phyloP scores from a whole-genome alignment of 208 protist species.

The Leishmania tropica region DNA sequence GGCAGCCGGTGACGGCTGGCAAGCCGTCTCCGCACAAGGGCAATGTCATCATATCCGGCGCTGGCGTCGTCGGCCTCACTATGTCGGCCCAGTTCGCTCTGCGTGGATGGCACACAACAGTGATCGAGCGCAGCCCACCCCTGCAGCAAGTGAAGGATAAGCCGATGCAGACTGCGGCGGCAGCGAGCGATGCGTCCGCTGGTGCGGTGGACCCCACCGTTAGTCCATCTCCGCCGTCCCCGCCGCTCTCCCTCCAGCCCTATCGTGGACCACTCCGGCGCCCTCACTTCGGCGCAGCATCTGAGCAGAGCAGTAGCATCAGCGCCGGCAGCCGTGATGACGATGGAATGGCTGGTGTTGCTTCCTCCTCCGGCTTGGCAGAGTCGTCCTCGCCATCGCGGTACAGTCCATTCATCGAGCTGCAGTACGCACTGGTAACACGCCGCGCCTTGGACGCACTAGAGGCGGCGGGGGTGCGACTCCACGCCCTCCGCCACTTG shows the following conservation, averaged over 20 bases:
- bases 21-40: conserved; percentile 83
- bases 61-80: conserved; percentile 81
- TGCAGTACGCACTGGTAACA: conserved; percentile 82
- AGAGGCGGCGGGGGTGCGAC: conserved; percentile 67
- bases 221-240: neutral
- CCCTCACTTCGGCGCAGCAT: conserved; percentile 23
- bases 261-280: conserved; percentile 27
- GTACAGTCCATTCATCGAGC: conserved; percentile 50
- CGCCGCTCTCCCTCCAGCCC: neutral
- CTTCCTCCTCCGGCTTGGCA: neutral
- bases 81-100: conserved; percentile 69
- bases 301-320: neutral
- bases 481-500: conserved; percentile 42
- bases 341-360: neutral
- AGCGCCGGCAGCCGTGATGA: neutral
- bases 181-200: neutral
- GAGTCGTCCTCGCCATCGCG: conserved; percentile 5
- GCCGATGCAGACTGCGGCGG: conserved; percentile 9
- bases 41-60: conserved; percentile 85
- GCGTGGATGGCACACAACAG: conserved; percentile 88
- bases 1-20: conserved; percentile 74
- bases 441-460: conserved; percentile 78
- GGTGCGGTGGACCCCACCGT: neutral
- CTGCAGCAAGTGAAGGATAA: conserved; percentile 22
- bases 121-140: conserved; percentile 62